These are phyloP conservation scores for Diaporthe citri DNA, from an alignment of 2,329 filamentous ascomycete genomes.

Conservation along the genomic window DNA sequence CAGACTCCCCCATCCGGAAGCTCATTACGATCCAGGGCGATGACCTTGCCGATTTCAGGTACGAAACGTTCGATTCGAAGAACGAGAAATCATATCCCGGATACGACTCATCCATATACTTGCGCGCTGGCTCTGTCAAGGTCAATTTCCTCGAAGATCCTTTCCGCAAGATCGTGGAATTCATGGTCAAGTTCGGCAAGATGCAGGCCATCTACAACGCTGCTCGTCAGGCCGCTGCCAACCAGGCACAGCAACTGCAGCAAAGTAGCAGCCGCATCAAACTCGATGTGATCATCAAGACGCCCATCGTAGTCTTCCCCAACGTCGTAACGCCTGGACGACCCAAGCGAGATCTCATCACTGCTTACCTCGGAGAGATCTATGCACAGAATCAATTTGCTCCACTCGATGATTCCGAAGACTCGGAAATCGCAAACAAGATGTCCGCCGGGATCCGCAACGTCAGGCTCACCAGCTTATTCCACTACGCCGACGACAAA, in stretches of 20 bases:
- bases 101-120: constrained; percentile 90
- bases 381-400: constrained; percentile 96
- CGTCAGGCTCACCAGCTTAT: constrained; percentile 88
- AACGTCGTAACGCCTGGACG: constrained; percentile 78
- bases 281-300: constrained; percentile 93
- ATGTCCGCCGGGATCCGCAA: constrained; percentile 92
- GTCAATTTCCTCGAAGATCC: constrained; percentile 97
- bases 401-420: constrained; percentile 81
- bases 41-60: constrained; percentile 95
- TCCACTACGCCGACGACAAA: constrained; percentile 79
- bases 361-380: constrained; percentile 95
- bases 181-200: constrained; percentile 98
- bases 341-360: constrained; percentile 83
- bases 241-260: constrained; percentile 92
- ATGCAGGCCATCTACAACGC: constrained; percentile 99
- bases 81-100: constrained; percentile 84
- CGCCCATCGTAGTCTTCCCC: constrained; percentile 96
- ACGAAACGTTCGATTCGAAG: constrained; percentile 90
- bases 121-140: constrained; percentile 95
- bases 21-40: constrained; percentile 96
- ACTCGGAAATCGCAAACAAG: constrained; percentile 85
- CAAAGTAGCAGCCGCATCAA: constrained; percentile 91
- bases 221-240: constrained; percentile 91
- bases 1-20: constrained; percentile 83
- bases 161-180: constrained; percentile 97